These are phyloP conservation scores for Beverwykella pulmonaria DNA, from an alignment of 495 filamentous ascomycete species.

Conservation along the genomic window DNA sequence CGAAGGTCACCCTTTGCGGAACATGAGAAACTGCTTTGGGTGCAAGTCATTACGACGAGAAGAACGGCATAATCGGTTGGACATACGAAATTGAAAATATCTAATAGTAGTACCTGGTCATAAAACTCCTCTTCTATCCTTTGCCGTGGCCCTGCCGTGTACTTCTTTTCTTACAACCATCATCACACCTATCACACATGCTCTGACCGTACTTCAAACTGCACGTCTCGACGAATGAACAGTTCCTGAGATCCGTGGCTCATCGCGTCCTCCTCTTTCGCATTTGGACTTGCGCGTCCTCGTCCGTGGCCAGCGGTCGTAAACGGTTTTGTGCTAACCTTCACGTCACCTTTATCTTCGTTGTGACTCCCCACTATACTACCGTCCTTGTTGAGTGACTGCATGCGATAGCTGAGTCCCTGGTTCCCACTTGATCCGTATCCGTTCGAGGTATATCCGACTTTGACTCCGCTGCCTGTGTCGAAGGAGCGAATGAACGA, in stretches of 20 bases:
- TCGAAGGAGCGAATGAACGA: conserved; percentile 41
- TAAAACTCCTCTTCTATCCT: too few species aligned
- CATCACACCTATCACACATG: conserved; percentile 1
- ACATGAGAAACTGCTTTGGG: too few species aligned
- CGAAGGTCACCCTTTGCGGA: too few species aligned
- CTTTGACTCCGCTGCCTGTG: conserved; percentile 25
- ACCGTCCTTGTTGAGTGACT: not conserved
- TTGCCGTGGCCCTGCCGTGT: too few species aligned
- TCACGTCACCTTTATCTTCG: conserved; percentile 9
- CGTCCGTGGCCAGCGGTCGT: not conserved
- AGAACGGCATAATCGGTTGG: too few species aligned
- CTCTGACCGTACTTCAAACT: conserved; percentile 30
- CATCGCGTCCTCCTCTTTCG: conserved; percentile 11
- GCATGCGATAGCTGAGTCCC: conserved; percentile 20
- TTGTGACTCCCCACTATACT: conserved; percentile 12
- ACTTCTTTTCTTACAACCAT: too few species aligned
- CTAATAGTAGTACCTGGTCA: too few species aligned
- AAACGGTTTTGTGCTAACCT: conserved; percentile 12
- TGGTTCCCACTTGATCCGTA: conserved; percentile 7
- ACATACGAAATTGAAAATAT: too few species aligned
- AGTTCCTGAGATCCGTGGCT: conserved; percentile 24
- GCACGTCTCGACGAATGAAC: conserved; percentile 32
- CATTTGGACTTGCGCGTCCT: not conserved
- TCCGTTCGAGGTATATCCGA: not conserved
- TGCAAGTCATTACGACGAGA: too few species aligned